These are phyloP conservation scores for Gastrolobium villosum DNA, from an alignment of 306 rosid genomes.

Conservation along the genomic window DNA sequence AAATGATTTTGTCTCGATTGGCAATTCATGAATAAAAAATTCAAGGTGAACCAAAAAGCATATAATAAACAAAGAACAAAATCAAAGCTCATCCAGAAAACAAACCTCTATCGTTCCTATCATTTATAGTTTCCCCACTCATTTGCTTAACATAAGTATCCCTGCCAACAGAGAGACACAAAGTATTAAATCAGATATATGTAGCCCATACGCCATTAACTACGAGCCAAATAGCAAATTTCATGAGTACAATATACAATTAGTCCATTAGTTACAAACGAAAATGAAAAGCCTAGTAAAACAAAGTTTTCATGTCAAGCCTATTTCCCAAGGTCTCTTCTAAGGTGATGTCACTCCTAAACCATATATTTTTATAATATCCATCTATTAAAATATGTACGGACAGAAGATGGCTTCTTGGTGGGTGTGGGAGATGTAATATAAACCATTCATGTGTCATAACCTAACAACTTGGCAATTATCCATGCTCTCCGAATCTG, in stretches of 20 bases:
- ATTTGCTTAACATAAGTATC: constrained; percentile 91
- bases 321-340: no score
- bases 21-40: constrained; percentile 26
- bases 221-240: constrained; percentile 10
- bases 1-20: constrained; percentile 18
- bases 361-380: no score
- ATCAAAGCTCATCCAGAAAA: constrained; percentile 27
- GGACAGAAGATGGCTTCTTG: no score
- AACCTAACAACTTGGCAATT: no score
- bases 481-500: no score
- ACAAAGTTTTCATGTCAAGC: no score
- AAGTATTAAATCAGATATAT: constrained; percentile 14
- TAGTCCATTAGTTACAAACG: neutral
- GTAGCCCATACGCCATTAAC: neutral
- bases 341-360: no score
- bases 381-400: no score
- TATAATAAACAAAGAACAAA: constrained; percentile 38
- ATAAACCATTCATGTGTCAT: no score
- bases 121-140: constrained; percentile 93
- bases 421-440: no score
- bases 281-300: no score
- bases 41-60: constrained; percentile 24
- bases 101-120: constrained; percentile 97
- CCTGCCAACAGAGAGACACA: constrained; percentile 53
- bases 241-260: constrained; percentile 17